Evolutionary conservation across 2,329 filamentous ascomycete species (phyloP), one percentile per base, ranked within the genome.

Genomic region (Pyrenochaeta sp.): DNA sequence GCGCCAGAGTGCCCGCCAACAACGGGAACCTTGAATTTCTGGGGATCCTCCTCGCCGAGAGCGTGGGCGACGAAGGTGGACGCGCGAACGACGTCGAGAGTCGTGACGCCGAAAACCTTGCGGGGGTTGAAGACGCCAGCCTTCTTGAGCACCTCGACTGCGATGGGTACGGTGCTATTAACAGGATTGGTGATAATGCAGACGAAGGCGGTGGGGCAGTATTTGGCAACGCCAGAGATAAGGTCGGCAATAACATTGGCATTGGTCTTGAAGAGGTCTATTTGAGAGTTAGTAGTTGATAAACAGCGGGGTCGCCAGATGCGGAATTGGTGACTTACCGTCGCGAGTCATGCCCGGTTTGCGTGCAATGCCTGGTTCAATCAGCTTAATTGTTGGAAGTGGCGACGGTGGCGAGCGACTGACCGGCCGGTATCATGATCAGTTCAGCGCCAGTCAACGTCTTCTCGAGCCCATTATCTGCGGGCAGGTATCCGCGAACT

Each of bases 211-310:
- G 97, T 96, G 76, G 95, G 95, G 76, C 88, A 89, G 74, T 90
- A 87, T 76, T 97, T 88, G 68, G 94, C 92, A 70, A 92, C 87
- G 47, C 90, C 88, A 83, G 96, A 90, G 69, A 96, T 89, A 66
- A 99, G 85, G 68, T 91, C 92, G 82, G 95, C 92, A 75, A 99
- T 95, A 75, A 99, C 99, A 71, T 93, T 91, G 57, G 95, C 95
- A 79, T 99, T 99, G 85, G 97, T 97, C 83, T 97, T 97, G 90
- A 99, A 99, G 55, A 99, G 91, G n/a, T n/a, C n/a, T n/a, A n/a
- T n/a, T n/a, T n/a, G n/a, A n/a, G n/a, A n/a, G n/a, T n/a, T n/a
- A n/a, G n/a, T n/a, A n/a, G n/a, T n/a, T n/a, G n/a, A n/a, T n/a
- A n/a, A n/a, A n/a, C n/a, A n/a, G n/a, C n/a, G n/a, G n/a, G n/a